Conservation (phyloP, 352 stramenopile species). For the Globisporangium ultimum region DNA sequence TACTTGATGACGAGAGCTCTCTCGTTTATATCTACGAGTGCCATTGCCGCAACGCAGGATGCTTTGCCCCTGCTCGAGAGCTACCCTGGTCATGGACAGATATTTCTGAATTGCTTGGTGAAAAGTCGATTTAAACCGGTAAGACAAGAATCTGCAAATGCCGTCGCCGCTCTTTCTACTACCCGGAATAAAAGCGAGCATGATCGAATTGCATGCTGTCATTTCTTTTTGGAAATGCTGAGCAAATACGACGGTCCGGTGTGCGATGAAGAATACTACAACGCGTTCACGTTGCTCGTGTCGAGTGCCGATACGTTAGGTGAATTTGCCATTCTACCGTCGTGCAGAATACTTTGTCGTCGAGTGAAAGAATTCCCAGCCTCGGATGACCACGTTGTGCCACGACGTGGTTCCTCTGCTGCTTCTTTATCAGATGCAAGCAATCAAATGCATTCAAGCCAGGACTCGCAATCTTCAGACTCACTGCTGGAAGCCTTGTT, state of each 20-base stretch:
- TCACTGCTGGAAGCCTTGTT: constrained; percentile 49
- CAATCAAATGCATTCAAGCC: not conserved
- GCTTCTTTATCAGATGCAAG: not conserved
- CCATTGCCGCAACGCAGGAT: constrained; percentile 24
- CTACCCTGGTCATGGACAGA: constrained; percentile 32
- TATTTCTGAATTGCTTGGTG: constrained; percentile 46
- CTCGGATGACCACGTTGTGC: constrained; percentile 5
- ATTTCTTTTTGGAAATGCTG: constrained; percentile 46
- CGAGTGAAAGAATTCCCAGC: constrained; percentile 43
- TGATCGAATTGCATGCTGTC: constrained; percentile 41
- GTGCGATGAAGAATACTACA: constrained; percentile 57
- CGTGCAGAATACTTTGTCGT: constrained; percentile 43
- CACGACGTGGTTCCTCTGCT: not conserved
- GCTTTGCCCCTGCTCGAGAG: constrained; percentile 34
- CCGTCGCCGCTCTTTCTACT: constrained; percentile 39
- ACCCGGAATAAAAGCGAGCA: constrained; percentile 40
- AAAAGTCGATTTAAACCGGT: constrained; percentile 43
- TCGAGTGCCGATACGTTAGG: constrained; percentile 36
- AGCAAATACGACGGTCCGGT: constrained; percentile 43
- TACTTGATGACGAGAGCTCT: constrained; percentile 57
- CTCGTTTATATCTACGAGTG: constrained; percentile 43
- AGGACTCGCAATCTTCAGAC: constrained; percentile 20
- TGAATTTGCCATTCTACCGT: constrained; percentile 41
- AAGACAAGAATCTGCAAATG: constrained; percentile 40
- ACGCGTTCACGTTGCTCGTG: constrained; percentile 57